Evolutionary conservation across 1,284 basidiomycete species (phyloP).

Genomic region (Rhodotorula sp.): DNA sequence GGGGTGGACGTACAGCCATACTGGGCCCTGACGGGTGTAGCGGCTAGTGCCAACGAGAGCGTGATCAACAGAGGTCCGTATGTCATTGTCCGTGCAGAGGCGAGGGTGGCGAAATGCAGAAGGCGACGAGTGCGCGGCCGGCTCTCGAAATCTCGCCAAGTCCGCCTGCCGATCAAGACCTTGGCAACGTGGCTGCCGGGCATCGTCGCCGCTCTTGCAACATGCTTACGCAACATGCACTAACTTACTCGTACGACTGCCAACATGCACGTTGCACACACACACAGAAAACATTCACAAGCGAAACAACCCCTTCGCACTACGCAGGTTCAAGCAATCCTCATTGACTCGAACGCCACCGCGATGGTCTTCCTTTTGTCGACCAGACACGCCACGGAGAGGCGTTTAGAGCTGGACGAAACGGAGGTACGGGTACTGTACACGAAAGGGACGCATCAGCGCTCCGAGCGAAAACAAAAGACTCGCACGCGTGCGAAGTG

Average conservation of each 20-base stretch:
- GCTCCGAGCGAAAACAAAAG: background rate
- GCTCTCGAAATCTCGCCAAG: background rate
- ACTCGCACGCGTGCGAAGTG: no score
- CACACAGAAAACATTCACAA: no score
- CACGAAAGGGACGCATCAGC: conserved; percentile 30
- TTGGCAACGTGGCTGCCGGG: no score
- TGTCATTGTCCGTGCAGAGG: background rate
- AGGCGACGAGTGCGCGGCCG: background rate
- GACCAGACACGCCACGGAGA: background rate
- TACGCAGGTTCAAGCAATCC: no score
- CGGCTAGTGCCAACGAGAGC: conserved; percentile 16
- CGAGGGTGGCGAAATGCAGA: background rate
- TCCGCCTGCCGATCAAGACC: no score
- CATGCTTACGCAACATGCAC: no score
- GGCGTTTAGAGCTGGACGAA: conserved; percentile 32
- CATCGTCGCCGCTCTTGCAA: no score
- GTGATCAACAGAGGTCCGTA: conserved; percentile 3
- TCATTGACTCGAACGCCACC: no score
- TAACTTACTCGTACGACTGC: no score
- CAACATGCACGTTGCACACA: no score
- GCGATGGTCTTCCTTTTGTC: background rate
- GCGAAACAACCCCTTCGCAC: no score
- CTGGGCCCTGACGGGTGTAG: conserved; percentile 19
- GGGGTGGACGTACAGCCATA: conserved; percentile 14
- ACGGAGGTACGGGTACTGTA: conserved; percentile 20